Evolutionary conservation across 2,329 filamentous ascomycete genomes (phyloP).

Genomic region (Fusarium anguioides): DNA sequence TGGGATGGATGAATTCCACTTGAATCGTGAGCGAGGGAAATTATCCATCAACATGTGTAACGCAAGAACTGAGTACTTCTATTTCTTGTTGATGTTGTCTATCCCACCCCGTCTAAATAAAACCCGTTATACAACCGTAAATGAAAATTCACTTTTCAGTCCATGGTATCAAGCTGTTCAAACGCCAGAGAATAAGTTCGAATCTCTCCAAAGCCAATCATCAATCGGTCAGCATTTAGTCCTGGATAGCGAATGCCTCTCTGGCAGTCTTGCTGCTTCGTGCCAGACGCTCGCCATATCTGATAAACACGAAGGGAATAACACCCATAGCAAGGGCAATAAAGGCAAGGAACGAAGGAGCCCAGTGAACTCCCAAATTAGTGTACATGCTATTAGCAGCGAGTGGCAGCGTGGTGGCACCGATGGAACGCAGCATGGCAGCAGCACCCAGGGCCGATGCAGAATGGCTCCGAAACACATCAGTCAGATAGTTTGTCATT

Average conservation of each 20-base stretch:
- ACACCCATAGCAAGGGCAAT: slow-evolving; percentile 47
- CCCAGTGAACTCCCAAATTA: slow-evolving; percentile 50
- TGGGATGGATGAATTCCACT: not conserved
- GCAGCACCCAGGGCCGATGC: slow-evolving; percentile 52
- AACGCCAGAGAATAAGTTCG: not conserved
- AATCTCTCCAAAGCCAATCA: not conserved
- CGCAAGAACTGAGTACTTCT: too few relatives aligned
- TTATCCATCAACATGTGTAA: too few relatives aligned
- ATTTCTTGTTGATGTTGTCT: too few relatives aligned
- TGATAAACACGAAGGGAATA: slow-evolving; percentile 50
- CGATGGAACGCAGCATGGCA: slow-evolving; percentile 49
- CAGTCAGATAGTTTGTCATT: slow-evolving; percentile 52
- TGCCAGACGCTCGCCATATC: slow-evolving; percentile 47
- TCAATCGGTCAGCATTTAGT: not conserved
- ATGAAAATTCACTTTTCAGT: not conserved
- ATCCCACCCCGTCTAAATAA: slow-evolving; percentile 2
- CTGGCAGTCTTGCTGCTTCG: slow-evolving; percentile 44
- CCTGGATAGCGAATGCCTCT: slow-evolving; percentile 37
- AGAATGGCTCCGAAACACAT: slow-evolving; percentile 49
- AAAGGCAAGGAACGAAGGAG: slow-evolving; percentile 50
- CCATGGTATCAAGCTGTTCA: slow-evolving; percentile 2
- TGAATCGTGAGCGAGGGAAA: too few relatives aligned
- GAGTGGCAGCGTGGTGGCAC: slow-evolving; percentile 49
- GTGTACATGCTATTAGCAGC: slow-evolving; percentile 49
- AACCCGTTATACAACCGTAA: not conserved